Evolutionary conservation across 148 eudicot genomes (phyloP).

Genomic region (Rhododendron ferrugineum): DNA sequence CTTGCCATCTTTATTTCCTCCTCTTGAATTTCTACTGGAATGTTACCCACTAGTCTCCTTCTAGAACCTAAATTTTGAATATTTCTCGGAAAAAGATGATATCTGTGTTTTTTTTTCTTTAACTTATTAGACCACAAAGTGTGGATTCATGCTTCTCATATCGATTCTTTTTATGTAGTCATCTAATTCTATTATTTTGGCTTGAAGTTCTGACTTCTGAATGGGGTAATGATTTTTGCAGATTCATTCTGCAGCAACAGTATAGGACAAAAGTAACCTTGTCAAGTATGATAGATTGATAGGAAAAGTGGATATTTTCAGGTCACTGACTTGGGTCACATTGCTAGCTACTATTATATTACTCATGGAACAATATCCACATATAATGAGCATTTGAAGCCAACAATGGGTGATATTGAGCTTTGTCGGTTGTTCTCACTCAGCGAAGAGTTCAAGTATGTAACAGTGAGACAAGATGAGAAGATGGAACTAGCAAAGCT

Average conservation of each 20-base stretch:
- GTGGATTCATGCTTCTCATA: neutral
- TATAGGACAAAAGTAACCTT: constrained; percentile 68
- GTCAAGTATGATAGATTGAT: constrained; percentile 73
- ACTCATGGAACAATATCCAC: constrained; percentile 80
- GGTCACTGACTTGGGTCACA: constrained; percentile 79
- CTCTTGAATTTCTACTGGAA: neutral
- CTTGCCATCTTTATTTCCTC: neutral
- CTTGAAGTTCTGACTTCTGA: neutral
- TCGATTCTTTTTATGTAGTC: neutral
- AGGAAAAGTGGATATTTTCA: constrained; percentile 87
- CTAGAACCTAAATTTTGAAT: neutral
- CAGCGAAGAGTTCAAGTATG: constrained; percentile 87
- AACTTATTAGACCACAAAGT: too few relatives aligned
- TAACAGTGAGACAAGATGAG: constrained; percentile 82
- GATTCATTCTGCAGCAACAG: constrained; percentile 77
- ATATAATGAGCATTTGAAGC: constrained; percentile 84
- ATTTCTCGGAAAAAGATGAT: neutral
- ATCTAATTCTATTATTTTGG: neutral
- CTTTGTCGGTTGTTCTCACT: constrained; percentile 87
- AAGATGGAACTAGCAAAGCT: constrained; percentile 86
- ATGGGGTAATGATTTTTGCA: constrained; percentile 21
- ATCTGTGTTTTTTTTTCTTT: neutral
- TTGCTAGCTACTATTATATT: constrained; percentile 80
- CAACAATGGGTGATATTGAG: constrained; percentile 90
- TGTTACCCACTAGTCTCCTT: neutral